Base-by-base conservation (phyloP, 345 rosid genomes). In the Carallia pectinifolia region DNA sequence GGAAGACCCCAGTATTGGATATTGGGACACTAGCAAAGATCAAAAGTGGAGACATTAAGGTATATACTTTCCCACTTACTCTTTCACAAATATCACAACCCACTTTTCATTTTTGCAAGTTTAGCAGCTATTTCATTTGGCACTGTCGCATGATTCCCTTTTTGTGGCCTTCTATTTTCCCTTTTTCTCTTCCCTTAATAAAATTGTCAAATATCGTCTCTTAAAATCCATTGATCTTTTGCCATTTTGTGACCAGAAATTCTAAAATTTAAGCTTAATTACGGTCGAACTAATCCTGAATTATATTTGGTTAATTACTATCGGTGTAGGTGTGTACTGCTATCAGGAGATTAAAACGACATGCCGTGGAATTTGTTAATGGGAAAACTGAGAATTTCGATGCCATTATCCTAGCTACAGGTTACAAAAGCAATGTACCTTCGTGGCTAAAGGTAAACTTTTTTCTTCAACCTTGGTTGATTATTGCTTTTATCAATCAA, bases 1-100 rank as follows among this genome's bases (percentile, higher is more conserved):
- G 97, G 16, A 93, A 93, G 84, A 93, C 98, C 44, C 98, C 98
- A 4, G 92, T 93, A 6, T 67, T 93, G 69, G 98, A 93, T 68
- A 76, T 90, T 67, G 98, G 98, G 0, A 86, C 98, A 23, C 86
- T 90, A 8, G 85, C 85, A 1, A 85, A 81, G 76, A 93, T 93
- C 81, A 84, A 78, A 77, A 88, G 80, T 67, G 98, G 98, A 6
- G 71, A 85, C 56, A 81, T 93, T 77, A 87, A 93, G 96, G 98
- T 93, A 44, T 40, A 40, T 44, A 30, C 71, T 55, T 56, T 54
- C 54, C 58, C 19, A 39, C 23, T 23, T 23, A 60, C 50, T 38
- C 48, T 34, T 54, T 37, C 18, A 34, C 50, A 13, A 31, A 53
- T 38, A 47, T 55, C 66, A 37, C 67, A 53, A 40, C 56, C 34